phyloP scores from a whole-genome alignment of 2,329 filamentous ascomycete genomes.

The Colletotrichum chlorophyti region DNA sequence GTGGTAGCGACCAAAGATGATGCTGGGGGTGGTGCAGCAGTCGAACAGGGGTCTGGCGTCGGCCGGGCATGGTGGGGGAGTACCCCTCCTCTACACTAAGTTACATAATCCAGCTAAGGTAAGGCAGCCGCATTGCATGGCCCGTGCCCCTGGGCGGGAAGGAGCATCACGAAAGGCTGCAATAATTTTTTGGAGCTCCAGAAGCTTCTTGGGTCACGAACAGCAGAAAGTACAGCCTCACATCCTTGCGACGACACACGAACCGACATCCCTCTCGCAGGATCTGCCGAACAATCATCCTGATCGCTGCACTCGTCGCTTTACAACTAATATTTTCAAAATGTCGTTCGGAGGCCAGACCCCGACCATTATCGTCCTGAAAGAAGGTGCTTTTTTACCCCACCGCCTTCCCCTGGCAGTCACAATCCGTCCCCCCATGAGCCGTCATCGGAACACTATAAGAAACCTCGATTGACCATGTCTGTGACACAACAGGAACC shows the following conservation, averaged over 20 bases:
- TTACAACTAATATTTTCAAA: constrained; percentile 37
- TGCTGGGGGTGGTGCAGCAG: too few species aligned
- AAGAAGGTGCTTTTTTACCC: constrained; percentile 81
- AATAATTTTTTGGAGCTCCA: constrained; percentile 59
- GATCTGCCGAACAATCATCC: neutral
- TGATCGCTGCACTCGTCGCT: neutral
- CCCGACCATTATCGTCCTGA: constrained; percentile 96
- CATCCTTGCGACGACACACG: constrained; percentile 12
- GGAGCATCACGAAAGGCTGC: constrained; percentile 45
- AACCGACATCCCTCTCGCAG: neutral
- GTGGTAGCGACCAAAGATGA: too few species aligned
- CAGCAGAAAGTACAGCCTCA: constrained; percentile 18
- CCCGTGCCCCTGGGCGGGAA: constrained; percentile 32
- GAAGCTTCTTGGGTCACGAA: constrained; percentile 43
- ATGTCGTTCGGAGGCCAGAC: constrained; percentile 99
- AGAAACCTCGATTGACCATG: constrained; percentile 28
- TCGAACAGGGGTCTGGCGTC: too few species aligned
- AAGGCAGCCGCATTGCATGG: constrained; percentile 26
- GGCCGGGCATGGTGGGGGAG: too few species aligned
- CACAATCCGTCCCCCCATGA: too few species aligned
- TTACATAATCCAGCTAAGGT: constrained; percentile 28
- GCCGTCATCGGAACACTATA: too few species aligned
- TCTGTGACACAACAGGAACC: constrained; percentile 72
- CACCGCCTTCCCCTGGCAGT: constrained; percentile 42
- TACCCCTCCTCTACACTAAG: constrained; percentile 28